These are phyloP conservation scores for Cladobotryum protrusum DNA, from an alignment of 2,329 filamentous ascomycete species.

Conservation along the genomic window DNA sequence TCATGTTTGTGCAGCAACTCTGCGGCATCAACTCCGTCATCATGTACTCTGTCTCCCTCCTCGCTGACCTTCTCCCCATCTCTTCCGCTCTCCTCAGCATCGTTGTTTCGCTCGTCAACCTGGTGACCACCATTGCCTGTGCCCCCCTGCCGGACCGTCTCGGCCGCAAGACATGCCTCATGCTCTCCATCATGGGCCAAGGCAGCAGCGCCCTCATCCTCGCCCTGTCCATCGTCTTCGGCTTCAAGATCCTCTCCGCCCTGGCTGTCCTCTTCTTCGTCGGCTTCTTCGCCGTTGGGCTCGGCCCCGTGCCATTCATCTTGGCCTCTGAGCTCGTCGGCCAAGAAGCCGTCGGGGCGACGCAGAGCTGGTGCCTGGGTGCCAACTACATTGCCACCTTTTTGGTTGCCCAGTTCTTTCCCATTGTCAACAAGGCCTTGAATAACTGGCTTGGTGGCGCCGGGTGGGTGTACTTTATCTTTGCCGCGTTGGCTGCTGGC, in stretches of 20 bases:
- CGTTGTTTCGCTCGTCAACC: slow-evolving; percentile 77
- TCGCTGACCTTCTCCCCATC: slow-evolving; percentile 72
- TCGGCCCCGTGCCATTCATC: slow-evolving; percentile 93
- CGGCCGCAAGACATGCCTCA: slow-evolving; percentile 78
- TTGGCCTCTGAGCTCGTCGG: slow-evolving; percentile 86
- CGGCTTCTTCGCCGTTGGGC: slow-evolving; percentile 78
- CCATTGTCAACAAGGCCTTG: slow-evolving; percentile 70
- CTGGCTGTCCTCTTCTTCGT: slow-evolving; percentile 81
- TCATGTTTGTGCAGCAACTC: slow-evolving; percentile 90
- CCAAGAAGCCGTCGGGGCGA: slow-evolving; percentile 82
- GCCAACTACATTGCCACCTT: slow-evolving; percentile 91
- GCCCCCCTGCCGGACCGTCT: slow-evolving; percentile 82
- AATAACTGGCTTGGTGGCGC: slow-evolving; percentile 58
- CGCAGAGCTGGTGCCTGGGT: slow-evolving; percentile 80
- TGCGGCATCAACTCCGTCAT: slow-evolving; percentile 95
- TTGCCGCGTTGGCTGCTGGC: slow-evolving; percentile 64
- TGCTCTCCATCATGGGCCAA: slow-evolving; percentile 80
- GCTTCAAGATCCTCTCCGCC: slow-evolving; percentile 69
- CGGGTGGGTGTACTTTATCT: slow-evolving; percentile 89
- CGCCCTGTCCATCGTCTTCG: slow-evolving; percentile 71
- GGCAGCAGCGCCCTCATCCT: slow-evolving; percentile 70
- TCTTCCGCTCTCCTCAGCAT: slow-evolving; percentile 82
- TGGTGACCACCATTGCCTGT: slow-evolving; percentile 73
- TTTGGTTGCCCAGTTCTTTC: slow-evolving; percentile 90
- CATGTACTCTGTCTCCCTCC: slow-evolving; percentile 94